These are phyloP conservation scores for Penicillium subrubescens DNA, from an alignment of 495 filamentous ascomycete genomes.

Conservation along the genomic window DNA sequence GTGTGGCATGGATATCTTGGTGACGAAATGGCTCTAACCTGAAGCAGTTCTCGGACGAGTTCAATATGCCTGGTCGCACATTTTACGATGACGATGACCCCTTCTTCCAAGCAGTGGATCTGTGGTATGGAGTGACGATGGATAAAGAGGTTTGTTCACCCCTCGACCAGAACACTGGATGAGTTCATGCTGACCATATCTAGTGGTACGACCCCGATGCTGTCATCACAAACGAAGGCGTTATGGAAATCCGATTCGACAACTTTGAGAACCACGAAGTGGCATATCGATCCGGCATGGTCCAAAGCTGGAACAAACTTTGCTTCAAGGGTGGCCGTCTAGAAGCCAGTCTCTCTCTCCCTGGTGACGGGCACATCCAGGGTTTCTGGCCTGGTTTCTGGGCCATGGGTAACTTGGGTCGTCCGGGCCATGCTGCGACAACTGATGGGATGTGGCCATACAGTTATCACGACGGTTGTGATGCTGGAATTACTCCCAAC, in stretches of 20 bases:
- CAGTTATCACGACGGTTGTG: conserved; percentile 72
- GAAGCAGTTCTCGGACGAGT: conserved; percentile 76
- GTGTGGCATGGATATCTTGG: conserved; percentile 13
- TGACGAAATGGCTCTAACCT: neutral
- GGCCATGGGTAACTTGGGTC: conserved; percentile 75
- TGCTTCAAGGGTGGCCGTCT: conserved; percentile 76
- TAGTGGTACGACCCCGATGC: conserved; percentile 84
- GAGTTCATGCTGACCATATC: neutral
- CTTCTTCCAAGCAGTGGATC: conserved; percentile 67
- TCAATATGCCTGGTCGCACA: conserved; percentile 68
- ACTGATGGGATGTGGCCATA: conserved; percentile 82
- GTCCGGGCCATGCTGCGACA: conserved; percentile 68
- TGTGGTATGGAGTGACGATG: conserved; percentile 81
- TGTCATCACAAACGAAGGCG: conserved; percentile 65
- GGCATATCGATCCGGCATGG: conserved; percentile 77
- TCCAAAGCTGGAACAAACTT: conserved; percentile 80
- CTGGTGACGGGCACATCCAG: conserved; percentile 65
- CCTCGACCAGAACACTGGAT: neutral
- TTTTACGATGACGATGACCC: conserved; percentile 78
- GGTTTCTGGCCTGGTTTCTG: conserved; percentile 85
- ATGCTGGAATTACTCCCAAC: conserved; percentile 77
- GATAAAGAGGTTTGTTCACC: conserved; percentile 62
- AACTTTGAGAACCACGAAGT: conserved; percentile 68
- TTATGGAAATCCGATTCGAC: conserved; percentile 68
- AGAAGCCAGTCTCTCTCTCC: conserved; percentile 77